phyloP scores from a whole-genome alignment of 2,329 filamentous ascomycete species.

The Hortaea werneckii region DNA sequence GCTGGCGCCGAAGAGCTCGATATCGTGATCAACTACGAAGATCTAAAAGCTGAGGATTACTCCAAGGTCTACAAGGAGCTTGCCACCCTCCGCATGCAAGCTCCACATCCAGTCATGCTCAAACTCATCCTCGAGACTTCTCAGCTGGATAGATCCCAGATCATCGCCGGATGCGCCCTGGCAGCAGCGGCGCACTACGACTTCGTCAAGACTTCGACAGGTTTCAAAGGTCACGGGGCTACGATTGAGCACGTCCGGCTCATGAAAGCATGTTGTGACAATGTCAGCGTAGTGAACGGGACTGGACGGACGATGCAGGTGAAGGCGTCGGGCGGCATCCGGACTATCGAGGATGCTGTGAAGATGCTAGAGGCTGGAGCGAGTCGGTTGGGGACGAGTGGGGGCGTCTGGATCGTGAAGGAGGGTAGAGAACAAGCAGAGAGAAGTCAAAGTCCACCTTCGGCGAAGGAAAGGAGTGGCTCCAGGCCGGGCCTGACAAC shows the following conservation, averaged over 20 bases:
- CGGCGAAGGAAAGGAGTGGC: slow-evolving; percentile 2
- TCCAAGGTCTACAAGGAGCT: slow-evolving; percentile 44
- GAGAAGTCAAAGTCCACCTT: slow-evolving; percentile 3
- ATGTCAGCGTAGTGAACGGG: slow-evolving; percentile 24
- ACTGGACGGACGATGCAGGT: slow-evolving; percentile 34
- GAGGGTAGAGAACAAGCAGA: slow-evolving; percentile 27
- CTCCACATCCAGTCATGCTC: slow-evolving; percentile 30
- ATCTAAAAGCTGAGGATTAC: slow-evolving; percentile 34
- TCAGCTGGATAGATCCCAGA: slow-evolving; percentile 38
- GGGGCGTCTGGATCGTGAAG: slow-evolving; percentile 46
- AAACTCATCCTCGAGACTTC: slow-evolving; percentile 53
- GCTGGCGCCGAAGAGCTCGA: slow-evolving; percentile 48
- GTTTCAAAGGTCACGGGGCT: slow-evolving; percentile 47
- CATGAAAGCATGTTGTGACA: slow-evolving; percentile 42
- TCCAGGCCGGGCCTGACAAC: slow-evolving; percentile 6
- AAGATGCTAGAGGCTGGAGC: slow-evolving; percentile 49
- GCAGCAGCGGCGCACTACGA: slow-evolving; percentile 44
- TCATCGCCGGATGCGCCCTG: slow-evolving; percentile 45
- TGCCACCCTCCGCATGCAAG: slow-evolving; percentile 40
- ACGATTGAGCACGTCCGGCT: slow-evolving; percentile 42
- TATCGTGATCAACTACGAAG: slow-evolving; percentile 47
- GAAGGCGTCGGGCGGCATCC: slow-evolving; percentile 50
- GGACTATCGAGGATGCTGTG: slow-evolving; percentile 40
- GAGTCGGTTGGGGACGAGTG: slow-evolving; percentile 46
- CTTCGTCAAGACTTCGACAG: slow-evolving; percentile 52